Percentiles rank a stretch among this genome's conserved stretches.
phyloP scores from a whole-genome alignment of 2,329 filamentous ascomycete genomes.

The Colletotrichum navitas region DNA sequence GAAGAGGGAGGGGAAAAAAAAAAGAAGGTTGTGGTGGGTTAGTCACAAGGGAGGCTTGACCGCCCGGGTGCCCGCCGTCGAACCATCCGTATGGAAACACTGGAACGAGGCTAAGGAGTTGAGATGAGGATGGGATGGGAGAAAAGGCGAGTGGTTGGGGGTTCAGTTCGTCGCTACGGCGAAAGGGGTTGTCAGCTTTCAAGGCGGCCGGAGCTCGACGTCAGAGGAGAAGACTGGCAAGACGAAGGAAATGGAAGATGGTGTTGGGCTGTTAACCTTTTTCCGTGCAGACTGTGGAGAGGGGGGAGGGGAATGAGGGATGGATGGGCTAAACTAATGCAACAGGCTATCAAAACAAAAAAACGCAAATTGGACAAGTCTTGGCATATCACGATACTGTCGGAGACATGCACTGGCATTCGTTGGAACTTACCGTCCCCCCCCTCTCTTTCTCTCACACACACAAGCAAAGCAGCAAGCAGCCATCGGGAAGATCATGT shows the following conservation, averaged over 20 bases:
- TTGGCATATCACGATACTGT: slow-evolving; percentile 14
- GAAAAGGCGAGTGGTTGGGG: background rate
- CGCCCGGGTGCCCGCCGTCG: too few species aligned
- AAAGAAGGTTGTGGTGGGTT: background rate
- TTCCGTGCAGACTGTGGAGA: background rate
- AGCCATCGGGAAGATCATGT: slow-evolving; percentile 1
- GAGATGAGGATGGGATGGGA: background rate
- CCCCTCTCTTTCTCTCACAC: background rate
- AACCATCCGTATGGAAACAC: background rate
- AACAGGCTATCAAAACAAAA: slow-evolving; percentile 13
- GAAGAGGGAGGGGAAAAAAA: background rate
- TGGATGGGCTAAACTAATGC: background rate
- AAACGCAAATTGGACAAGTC: slow-evolving; percentile 7
- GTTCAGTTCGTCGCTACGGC: background rate
- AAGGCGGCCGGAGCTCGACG: background rate
- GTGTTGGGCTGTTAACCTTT: background rate
- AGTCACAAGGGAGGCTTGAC: background rate
- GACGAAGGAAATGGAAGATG: background rate
- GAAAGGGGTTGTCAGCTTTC: background rate
- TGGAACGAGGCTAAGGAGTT: background rate
- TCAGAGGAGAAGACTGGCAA: background rate
- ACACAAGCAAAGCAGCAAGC: background rate
- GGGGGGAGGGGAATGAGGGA: background rate
- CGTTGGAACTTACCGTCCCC: slow-evolving; percentile 10
- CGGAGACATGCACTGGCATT: slow-evolving; percentile 3